Base-by-base conservation (phyloP, 2,329 filamentous ascomycete genomes). In the Phoma sp. region DNA sequence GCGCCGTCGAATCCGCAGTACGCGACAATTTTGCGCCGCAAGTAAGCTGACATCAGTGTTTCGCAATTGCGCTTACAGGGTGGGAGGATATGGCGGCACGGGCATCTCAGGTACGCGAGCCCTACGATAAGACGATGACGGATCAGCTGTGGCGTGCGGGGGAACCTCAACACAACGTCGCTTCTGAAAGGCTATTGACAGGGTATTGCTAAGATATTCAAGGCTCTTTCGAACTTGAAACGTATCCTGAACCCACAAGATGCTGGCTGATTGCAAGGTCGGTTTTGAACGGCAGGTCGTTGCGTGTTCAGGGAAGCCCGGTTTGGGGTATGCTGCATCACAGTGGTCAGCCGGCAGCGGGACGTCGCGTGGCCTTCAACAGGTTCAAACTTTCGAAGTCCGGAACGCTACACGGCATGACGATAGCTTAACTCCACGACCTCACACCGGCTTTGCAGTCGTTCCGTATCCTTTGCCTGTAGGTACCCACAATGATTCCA, bases 361-460 rank as follows among this genome's bases (percentile, higher is more conserved):
- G 49, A 47, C 23, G 47, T 34, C 47, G 40, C 53, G 42, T 50
- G 51, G 30, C 20, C 39, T 52, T 54, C 36, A 57, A 51, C 36
- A 51, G n/a, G 37, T 38, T 53, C 53, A 47, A 49, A 42, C 25
- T 39, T 39, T 46, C 29, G 33, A 60, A 54, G 29, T 59, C 43
- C 59, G 63, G 61, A 48, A 65, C 65, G 57, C 63, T 69, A 66
- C 61, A 62, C 56, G 57, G 53, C 55, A 55, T 62, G 57, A 59
- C 56, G 47, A 20, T 56, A 56, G 57, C 62, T 62, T 65, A 66
- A 60, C 57, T 45, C 46, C 53, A 67, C 57, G 30, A 61, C 54
- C 46, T 40, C 53, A 47, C 34, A 42, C 39, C n/a, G 56, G 30
- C 39, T 59, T 30, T 37, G 38, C 34, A 53, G 46, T 29, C 45